Evolutionary conservation across 768 basidiomycete genomes (phyloP).

Genomic region (Termitomyces bulborhizus): DNA sequence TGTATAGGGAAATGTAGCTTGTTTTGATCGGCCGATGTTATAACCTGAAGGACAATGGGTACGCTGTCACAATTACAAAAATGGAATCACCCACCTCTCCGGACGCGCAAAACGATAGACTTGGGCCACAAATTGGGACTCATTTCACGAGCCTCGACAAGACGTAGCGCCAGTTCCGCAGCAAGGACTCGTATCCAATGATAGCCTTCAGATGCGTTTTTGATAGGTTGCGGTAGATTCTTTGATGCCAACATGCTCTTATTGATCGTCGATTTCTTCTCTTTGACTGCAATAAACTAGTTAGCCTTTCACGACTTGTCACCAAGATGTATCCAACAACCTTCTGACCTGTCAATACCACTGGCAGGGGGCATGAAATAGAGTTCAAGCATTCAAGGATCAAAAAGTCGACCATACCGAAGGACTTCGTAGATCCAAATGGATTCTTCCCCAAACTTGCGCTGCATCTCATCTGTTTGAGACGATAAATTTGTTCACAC

Average conservation of each 20-base stretch:
- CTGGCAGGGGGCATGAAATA: conserved; percentile 27
- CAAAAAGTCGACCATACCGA: conserved; percentile 41
- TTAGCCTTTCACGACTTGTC: conserved; percentile 1
- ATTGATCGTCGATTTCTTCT: conserved; percentile 70
- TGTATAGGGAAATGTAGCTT: conserved; percentile 82
- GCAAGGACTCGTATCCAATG: conserved; percentile 93
- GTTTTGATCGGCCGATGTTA: conserved; percentile 67
- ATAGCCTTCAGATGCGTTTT: conserved; percentile 64
- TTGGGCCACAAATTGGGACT: conserved; percentile 87
- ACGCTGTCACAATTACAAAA: neutral
- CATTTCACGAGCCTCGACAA: conserved; percentile 73
- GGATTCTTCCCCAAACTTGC: conserved; percentile 72
- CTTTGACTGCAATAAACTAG: conserved; percentile 57
- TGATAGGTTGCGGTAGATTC: conserved; percentile 79
- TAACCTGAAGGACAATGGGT: conserved; percentile 41
- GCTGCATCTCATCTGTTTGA: conserved; percentile 66
- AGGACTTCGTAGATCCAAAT: conserved; percentile 93
- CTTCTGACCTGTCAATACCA: conserved; percentile 87
- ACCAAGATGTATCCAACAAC: conserved; percentile 28
- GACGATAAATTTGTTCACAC: conserved; percentile 1
- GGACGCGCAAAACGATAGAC: conserved; percentile 72
- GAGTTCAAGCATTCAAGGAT: neutral
- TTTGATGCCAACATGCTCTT: conserved; percentile 98
- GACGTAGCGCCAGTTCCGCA: conserved; percentile 80
- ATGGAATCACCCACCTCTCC: conserved; percentile 48